A percentile compares a stretch with the other conserved stretches of the same genome.
These are phyloP conservation scores for Entomortierella lignicola DNA, from an alignment of 192 early-diverging fungal genomes.

Conservation along the genomic window DNA sequence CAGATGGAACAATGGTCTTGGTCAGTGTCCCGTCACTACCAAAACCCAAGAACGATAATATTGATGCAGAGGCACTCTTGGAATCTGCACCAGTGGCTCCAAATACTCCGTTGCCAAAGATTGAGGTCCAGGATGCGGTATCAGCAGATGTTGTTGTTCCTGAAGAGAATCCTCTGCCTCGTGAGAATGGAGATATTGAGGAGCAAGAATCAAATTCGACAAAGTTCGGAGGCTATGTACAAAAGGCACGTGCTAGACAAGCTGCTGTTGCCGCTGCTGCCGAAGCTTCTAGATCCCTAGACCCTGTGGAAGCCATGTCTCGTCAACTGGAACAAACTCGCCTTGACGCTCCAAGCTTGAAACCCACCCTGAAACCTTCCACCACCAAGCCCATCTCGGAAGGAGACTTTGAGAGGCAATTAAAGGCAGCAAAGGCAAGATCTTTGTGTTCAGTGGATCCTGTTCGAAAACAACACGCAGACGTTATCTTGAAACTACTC, in stretches of 20 bases:
- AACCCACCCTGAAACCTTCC: conserved; percentile 2
- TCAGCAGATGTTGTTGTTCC: not conserved
- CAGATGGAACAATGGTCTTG: conserved; percentile 10
- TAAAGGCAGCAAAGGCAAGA: conserved; percentile 33
- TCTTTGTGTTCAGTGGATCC: conserved; percentile 34
- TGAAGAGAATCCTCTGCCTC: not conserved
- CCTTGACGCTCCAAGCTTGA: conserved; percentile 10
- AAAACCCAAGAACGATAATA: not conserved
- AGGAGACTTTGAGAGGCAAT: conserved; percentile 26
- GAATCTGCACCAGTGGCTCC: conserved; percentile 20
- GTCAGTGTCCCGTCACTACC: not conserved
- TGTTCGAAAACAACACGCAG: conserved; percentile 39
- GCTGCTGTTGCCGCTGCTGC: conserved; percentile 23
- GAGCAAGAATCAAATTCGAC: not conserved
- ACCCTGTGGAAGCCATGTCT: conserved; percentile 42
- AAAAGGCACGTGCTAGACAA: conserved; percentile 20
- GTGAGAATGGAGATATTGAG: not conserved
- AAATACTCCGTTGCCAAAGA: conserved; percentile 4
- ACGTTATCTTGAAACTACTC: conserved; percentile 35
- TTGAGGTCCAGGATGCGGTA: not conserved
- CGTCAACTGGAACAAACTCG: conserved; percentile 27
- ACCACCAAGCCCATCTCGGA: conserved; percentile 18
- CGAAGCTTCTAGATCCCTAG: not conserved
- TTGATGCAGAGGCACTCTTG: conserved; percentile 18
- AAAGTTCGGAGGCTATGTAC: conserved; percentile 14